A percentile compares a stretch with the other conserved stretches of the same genome.
Evolutionary conservation across 176 grass and related monocot species (phyloP).

Genomic region (Chloris gayana): DNA sequence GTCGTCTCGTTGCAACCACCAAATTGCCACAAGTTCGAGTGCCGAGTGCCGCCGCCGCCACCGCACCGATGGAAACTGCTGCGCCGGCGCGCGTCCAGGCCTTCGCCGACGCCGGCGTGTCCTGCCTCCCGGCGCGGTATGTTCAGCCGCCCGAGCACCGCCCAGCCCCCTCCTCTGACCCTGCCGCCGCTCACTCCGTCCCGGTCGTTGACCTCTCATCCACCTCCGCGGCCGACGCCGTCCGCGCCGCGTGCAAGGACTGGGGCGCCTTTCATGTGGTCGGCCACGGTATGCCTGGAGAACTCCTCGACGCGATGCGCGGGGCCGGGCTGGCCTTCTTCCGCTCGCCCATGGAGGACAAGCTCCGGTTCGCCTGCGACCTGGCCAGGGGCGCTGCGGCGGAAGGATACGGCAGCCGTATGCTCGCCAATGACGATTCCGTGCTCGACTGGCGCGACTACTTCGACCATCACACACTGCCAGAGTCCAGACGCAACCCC

Average conservation of each 20-base stretch:
- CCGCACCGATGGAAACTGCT: slow-evolving; percentile 53
- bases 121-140: slow-evolving; percentile 57
- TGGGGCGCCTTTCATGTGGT: slow-evolving; percentile 88
- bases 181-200: slow-evolving; percentile 14
- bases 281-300: slow-evolving; percentile 21
- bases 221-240: background rate
- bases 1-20: no score
- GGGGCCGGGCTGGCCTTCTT: slow-evolving; percentile 59
- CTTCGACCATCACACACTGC: slow-evolving; percentile 92
- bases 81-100: slow-evolving; percentile 59
- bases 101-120: slow-evolving; percentile 57
- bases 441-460: slow-evolving; percentile 97
- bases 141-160: slow-evolving; percentile 67
- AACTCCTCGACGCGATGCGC: slow-evolving; percentile 64
- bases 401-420: slow-evolving; percentile 87
- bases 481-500: slow-evolving; percentile 71
- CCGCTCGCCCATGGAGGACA: slow-evolving; percentile 57
- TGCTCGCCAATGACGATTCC: slow-evolving; percentile 84
- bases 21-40: background rate
- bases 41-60: background rate
- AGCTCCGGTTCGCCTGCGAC: slow-evolving; percentile 75
- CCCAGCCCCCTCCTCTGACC: background rate
- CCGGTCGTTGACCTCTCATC: slow-evolving; percentile 63
- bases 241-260: slow-evolving; percentile 50
- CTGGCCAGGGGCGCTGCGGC: slow-evolving; percentile 54